Percentiles rank a stretch among this genome's conserved stretches.
These are phyloP conservation scores for Cryphonectria nitschkei DNA, from an alignment of 2,329 filamentous ascomycete genomes.

Conservation along the genomic window DNA sequence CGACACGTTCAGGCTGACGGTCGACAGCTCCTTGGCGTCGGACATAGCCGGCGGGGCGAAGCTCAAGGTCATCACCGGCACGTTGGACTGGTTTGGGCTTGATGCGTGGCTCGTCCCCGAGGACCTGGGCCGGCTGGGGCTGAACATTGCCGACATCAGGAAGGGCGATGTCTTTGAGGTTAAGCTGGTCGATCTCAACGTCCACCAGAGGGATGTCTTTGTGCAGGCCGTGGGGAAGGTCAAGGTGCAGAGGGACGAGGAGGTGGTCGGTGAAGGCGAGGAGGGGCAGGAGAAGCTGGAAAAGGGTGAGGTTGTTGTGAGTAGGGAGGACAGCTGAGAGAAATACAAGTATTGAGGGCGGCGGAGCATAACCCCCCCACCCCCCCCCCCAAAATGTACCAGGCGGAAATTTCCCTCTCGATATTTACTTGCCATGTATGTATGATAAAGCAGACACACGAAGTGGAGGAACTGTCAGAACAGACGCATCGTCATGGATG, in stretches of 20 bases:
- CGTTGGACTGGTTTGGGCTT: slow-evolving; percentile 57
- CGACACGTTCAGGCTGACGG: slow-evolving; percentile 52
- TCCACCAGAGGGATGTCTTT: slow-evolving; percentile 48
- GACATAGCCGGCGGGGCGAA: slow-evolving; percentile 40
- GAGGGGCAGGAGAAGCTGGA: not conserved
- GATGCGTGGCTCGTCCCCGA: slow-evolving; percentile 46
- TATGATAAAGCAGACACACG: not conserved
- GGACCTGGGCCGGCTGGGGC: slow-evolving; percentile 42
- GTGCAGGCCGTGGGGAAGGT: slow-evolving; percentile 49
- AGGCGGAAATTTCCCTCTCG: not conserved
- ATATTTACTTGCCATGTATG: not conserved
- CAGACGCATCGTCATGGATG: no score
- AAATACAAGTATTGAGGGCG: no score
- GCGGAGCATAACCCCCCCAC: no score
- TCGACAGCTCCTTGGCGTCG: slow-evolving; percentile 41
- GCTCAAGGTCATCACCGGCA: slow-evolving; percentile 3
- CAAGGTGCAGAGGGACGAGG: slow-evolving; percentile 13
- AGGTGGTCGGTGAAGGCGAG: not conserved
- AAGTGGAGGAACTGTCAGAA: not conserved
- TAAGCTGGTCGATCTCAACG: slow-evolving; percentile 57
- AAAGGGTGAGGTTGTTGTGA: not conserved
- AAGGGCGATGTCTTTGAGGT: slow-evolving; percentile 60
- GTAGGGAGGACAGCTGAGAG: not conserved
- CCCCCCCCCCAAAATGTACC: not conserved
- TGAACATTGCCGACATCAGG: slow-evolving; percentile 45